Percentiles rank a stretch among this genome's conserved stretches.
Conservation (phyloP, 129 eudicot genomes). For the Flaveria trinervia region DNA sequence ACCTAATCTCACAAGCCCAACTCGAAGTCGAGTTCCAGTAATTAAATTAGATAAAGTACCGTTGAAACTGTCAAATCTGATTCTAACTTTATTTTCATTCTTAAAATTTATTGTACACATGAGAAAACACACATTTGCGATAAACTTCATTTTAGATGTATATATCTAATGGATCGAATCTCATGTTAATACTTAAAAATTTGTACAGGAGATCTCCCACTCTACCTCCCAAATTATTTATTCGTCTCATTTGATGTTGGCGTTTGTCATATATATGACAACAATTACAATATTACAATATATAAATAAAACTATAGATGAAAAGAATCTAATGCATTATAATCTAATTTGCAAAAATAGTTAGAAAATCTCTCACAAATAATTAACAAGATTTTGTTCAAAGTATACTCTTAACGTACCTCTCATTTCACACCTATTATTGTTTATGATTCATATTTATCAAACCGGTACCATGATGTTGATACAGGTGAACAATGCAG, state of each 20-base stretch:
- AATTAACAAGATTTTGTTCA: background rate
- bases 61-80: too few relatives aligned
- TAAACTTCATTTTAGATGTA: background rate
- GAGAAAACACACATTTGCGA: background rate
- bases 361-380: background rate
- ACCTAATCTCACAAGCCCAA: too few relatives aligned
- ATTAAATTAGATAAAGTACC: too few relatives aligned
- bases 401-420: too few relatives aligned
- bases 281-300: background rate
- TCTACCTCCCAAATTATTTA: conserved; percentile 6
- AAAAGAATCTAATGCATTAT: background rate
- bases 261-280: background rate
- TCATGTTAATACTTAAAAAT: background rate
- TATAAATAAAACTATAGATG: background rate
- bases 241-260: background rate
- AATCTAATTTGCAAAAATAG: background rate
- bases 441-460: conserved; percentile 2
- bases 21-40: too few relatives aligned
- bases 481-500: conserved; percentile 85
- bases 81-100: too few relatives aligned
- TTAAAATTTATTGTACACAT: too few relatives aligned
- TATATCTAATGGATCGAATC: background rate
- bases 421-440: too few relatives aligned
- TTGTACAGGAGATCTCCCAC: background rate
- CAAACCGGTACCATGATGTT: background rate